Percentiles rank a stretch among this genome's conserved stretches.
These are phyloP conservation scores for Sutorius australiensis DNA, from an alignment of 768 basidiomycete genomes.

Conservation along the genomic window DNA sequence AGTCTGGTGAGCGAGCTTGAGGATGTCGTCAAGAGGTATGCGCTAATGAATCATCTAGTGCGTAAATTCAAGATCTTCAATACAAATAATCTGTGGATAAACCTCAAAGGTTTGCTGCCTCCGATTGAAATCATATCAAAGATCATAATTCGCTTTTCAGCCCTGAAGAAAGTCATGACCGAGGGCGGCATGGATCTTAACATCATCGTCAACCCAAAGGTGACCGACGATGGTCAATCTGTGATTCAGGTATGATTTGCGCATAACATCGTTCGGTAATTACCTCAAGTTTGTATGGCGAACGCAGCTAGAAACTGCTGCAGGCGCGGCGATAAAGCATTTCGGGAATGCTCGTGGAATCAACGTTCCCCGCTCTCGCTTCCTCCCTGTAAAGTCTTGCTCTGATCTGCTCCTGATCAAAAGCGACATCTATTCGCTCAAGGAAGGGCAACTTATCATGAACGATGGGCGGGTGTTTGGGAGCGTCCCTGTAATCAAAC, in stretches of 20 bases:
- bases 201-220: conserved; percentile 92
- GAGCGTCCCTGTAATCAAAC: conserved; percentile 92
- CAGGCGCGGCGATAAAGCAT: conserved; percentile 92
- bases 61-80: conserved; percentile 95
- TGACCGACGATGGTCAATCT: conserved; percentile 78
- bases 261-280: conserved; percentile 2
- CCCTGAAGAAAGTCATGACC: conserved; percentile 89
- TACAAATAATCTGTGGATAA: conserved; percentile 81
- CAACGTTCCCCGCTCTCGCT: conserved; percentile 91
- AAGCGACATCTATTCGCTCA: conserved; percentile 86
- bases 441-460: conserved; percentile 86
- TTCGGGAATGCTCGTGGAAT: conserved; percentile 90
- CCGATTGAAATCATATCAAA: background rate
- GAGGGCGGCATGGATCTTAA: conserved; percentile 84
- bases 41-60: conserved; percentile 35
- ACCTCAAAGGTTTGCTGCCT: conserved; percentile 57
- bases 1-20: conserved; percentile 34
- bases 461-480: conserved; percentile 79
- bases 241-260: conserved; percentile 63
- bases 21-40: background rate
- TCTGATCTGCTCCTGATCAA: conserved; percentile 88
- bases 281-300: background rate
- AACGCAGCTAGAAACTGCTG: conserved; percentile 76
- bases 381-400: conserved; percentile 88
- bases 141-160: conserved; percentile 34